Conservation (phyloP, 106 monocot species). For the Phalaenopsis aphrodite region DNA sequence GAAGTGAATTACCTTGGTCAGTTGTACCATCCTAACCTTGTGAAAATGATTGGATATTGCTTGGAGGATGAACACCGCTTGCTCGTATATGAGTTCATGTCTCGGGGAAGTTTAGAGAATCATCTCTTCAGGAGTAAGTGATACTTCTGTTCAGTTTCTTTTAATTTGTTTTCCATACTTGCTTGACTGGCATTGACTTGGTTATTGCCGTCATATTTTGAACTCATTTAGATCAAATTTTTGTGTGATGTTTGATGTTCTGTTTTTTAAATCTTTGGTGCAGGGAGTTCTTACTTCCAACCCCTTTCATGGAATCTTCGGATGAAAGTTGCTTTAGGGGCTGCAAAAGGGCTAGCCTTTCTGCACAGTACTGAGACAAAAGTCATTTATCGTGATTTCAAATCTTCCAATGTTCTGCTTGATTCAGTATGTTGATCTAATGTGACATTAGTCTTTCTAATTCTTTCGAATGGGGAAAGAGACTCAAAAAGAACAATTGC, state of each 20-base stretch:
- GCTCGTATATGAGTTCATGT: conserved; percentile 8
- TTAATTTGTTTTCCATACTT: not conserved
- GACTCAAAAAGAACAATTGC: not conserved
- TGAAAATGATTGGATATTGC: conserved; percentile 10
- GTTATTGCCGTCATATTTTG: not conserved
- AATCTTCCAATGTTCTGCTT: conserved; percentile 8
- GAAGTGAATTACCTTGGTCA: conserved; percentile 12
- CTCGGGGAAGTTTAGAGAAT: conserved; percentile 13
- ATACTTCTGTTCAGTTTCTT: not conserved
- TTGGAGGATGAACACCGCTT: conserved; percentile 12
- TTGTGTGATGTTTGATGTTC: not conserved
- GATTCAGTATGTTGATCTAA: conserved; percentile 6
- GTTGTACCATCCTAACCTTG: conserved; percentile 11
- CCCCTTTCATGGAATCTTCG: conserved; percentile 10
- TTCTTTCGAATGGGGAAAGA: not conserved
- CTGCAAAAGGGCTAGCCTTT: conserved; percentile 14
- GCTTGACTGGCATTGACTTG: not conserved
- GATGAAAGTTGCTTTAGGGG: conserved; percentile 11
- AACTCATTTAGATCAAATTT: not conserved
- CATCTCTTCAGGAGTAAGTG: conserved; percentile 10
- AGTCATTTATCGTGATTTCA: conserved; percentile 12
- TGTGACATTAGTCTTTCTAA: not conserved
- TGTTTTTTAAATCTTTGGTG: not conserved
- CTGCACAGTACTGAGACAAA: conserved; percentile 7
- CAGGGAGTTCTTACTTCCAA: conserved; percentile 6